Percentiles rank a stretch among this genome's conserved stretches.
These are phyloP conservation scores for Aspergillus leporis DNA, from an alignment of 495 filamentous ascomycete species.

Conservation along the genomic window DNA sequence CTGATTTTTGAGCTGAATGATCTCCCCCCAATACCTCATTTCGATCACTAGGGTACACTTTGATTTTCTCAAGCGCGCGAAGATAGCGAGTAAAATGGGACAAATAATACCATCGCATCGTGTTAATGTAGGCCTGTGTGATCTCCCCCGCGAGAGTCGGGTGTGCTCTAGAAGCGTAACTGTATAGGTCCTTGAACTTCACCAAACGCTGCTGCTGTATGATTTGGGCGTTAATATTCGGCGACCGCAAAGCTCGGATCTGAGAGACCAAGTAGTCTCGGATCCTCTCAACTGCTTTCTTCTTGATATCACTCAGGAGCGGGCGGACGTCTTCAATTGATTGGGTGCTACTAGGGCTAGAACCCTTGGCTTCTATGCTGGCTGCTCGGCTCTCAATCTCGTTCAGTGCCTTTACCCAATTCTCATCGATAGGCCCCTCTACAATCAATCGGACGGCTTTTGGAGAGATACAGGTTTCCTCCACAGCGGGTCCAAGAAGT, in stretches of 20 bases:
- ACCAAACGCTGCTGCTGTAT: slow-evolving; percentile 91
- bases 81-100: slow-evolving; percentile 90
- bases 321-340: slow-evolving; percentile 82
- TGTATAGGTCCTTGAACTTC: slow-evolving; percentile 81
- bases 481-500: slow-evolving; percentile 83
- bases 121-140: slow-evolving; percentile 92
- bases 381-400: slow-evolving; percentile 80
- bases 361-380: slow-evolving; percentile 64
- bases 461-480: slow-evolving; percentile 87
- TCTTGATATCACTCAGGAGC: slow-evolving; percentile 75
- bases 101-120: slow-evolving; percentile 97
- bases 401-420: slow-evolving; percentile 80
- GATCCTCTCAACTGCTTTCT: slow-evolving; percentile 91
- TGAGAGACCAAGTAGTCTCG: slow-evolving; percentile 91
- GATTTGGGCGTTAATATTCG: slow-evolving; percentile 93
- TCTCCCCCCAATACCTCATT: slow-evolving; percentile 83
- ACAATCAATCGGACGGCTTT: slow-evolving; percentile 76
- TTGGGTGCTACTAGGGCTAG: slow-evolving; percentile 64
- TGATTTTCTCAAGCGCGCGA: slow-evolving; percentile 78
- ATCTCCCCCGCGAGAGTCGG: slow-evolving; percentile 80
- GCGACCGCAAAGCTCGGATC: slow-evolving; percentile 88
- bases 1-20: slow-evolving; percentile 59
- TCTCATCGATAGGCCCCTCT: slow-evolving; percentile 87
- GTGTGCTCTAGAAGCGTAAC: slow-evolving; percentile 79
- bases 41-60: slow-evolving; percentile 78